Evolutionary conservation across 2,329 filamentous ascomycete genomes (phyloP), one percentile per base, ranked within the genome.

Genomic region (Alternaria sp.): DNA sequence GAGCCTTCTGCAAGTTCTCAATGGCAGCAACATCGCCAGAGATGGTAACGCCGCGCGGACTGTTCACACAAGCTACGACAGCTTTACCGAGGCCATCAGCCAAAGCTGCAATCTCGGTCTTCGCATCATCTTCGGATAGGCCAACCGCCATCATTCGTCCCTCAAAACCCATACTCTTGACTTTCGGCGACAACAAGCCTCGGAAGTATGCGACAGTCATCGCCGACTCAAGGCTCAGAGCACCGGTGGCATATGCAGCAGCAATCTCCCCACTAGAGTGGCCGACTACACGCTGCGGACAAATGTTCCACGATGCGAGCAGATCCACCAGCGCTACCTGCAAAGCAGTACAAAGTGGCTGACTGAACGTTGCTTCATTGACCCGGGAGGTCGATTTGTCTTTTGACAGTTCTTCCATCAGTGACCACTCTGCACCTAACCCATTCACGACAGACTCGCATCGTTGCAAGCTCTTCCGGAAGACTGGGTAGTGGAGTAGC

Each of bases 21-120:
- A 85, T 76, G 2, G 78, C 80, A 57, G 76, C 71, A 0, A 43
- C 60, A 60, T 84, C 80, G 0, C 84, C 84, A 8, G 83, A 84
- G 0, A 85, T 41, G 0, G 84, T 86, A 1, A 84, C 72, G 37
- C 79, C 82, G 0, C 64, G 54, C 0, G 82, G 78, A 26, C 78
- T 79, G 66, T 86, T 86, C 50, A 75, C 62, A 46, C 73, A 77
- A 7, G 76, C 76, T 11, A 75, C 55, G 9, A 53, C 51, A 15
- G 55, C 64, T 25, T 69, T 55, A 2, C 68, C 60, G 71, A 77
- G 74, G 1, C 37, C 21, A 21, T 61, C 25, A 28, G 21, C 37
- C n/a, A 66, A 33, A 6, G 50, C 41, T 12, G 47, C 30, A 25
- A 71, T 58, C 14, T 61, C 49, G 4, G 21, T 21, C 3, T 44